These are phyloP conservation scores for Dactylellina haptotyla DNA, from an alignment of 2,329 filamentous ascomycete species.

Conservation along the genomic window DNA sequence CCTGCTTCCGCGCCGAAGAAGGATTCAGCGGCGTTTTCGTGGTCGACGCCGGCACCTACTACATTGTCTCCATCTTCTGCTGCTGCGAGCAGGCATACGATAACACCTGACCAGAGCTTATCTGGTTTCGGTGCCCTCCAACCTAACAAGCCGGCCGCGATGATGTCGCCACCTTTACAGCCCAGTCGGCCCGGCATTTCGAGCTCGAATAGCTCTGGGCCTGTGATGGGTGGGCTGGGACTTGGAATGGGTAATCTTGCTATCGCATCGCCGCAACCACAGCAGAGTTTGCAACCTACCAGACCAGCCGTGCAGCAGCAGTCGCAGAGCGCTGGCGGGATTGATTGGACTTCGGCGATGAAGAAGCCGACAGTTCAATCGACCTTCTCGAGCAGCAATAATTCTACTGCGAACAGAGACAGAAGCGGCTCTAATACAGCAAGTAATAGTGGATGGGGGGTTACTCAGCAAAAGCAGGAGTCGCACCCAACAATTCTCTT, in stretches of 20 bases:
- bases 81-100: conserved; percentile 62
- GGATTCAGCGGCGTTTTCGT: conserved; percentile 63
- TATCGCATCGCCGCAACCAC: conserved; percentile 25
- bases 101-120: conserved; percentile 28
- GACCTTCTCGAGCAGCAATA: conserved; percentile 32
- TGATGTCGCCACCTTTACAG: conserved; percentile 39
- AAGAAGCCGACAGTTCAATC: conserved; percentile 43
- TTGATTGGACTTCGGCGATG: conserved; percentile 56
- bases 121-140: conserved; percentile 39
- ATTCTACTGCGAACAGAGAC: conserved; percentile 6
- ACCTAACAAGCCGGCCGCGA: conserved; percentile 16
- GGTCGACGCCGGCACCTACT: conserved; percentile 61
- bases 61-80: conserved; percentile 59
- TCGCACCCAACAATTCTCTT: conserved; percentile 55
- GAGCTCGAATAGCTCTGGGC: conserved; percentile 33
- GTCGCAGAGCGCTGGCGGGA: conserved; percentile 25
- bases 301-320: conserved; percentile 16
- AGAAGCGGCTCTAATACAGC: not conserved
- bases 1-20: conserved; percentile 28
- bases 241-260: conserved; percentile 51
- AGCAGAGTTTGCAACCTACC: conserved; percentile 43
- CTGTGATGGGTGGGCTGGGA: conserved; percentile 44
- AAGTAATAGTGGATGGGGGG: conserved; percentile 35
- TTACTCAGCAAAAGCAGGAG: conserved; percentile 45
- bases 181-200: conserved; percentile 54